Evolutionary conservation across 176 grass and related monocot genomes (phyloP), one percentile per base, ranked within the genome.

Genomic region (Typha latifolia): DNA sequence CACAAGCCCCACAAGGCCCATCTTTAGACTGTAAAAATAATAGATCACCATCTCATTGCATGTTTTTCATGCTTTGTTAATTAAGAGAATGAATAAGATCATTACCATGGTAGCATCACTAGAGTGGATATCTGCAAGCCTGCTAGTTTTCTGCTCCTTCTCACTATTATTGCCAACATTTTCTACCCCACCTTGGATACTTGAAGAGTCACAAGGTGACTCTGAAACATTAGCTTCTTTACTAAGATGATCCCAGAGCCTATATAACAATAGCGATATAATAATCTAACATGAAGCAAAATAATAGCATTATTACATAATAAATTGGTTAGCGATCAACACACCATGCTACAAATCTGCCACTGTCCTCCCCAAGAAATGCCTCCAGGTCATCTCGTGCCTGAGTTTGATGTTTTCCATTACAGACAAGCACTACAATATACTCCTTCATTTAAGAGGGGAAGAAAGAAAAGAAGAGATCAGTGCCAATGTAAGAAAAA

Each of bases 371-470:
- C 2, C 80, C 87, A 66, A 96, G 84, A 79, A 96, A 96, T 69
- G 87, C 91, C 64, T 76, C 74, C 69, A 96, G 78, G 49, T 85
- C 87, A 78, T 96, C 82, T 61, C 79, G 79, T 13, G 91, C 84
- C 82, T 96, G 87, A 80, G 85, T 87, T 32, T 96, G 91, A 75
- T 87, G 73, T 62, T 96, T 96, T 61, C 87, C 87, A 74, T 91
- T 96, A 66, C 87, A 96, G 71, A 96, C 72, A 70, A 96, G 80
- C 84, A 96, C 69, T 62, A 85, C 68, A 68, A 96, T 82, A 57
- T 96, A 96, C 62, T 91, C 91, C 87, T 96, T 78, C 24, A 81
- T 75, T 56, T 64, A 69, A 15, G 49, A 71, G 65, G 43, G 68
- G 43, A 51, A 37, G 32, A 79, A 68, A 51, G 77, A 82, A 66